Percentiles rank a stretch among this genome's conserved stretches.
phyloP scores from a whole-genome alignment of 495 filamentous ascomycete species.

The Xylaria acuta region DNA sequence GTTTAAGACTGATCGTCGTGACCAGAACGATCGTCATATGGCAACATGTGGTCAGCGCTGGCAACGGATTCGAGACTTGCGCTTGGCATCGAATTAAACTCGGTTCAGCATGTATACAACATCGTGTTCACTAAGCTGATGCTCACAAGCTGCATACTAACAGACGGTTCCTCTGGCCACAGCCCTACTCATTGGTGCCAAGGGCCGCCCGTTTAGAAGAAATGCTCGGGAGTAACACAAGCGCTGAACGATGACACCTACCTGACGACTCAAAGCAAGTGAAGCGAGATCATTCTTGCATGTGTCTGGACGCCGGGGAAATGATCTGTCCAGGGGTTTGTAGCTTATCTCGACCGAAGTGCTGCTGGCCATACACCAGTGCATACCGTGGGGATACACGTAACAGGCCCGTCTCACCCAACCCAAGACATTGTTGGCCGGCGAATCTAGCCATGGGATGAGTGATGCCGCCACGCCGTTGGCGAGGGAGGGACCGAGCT shows the following conservation, averaged over 20 bases:
- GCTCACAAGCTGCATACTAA: neutral
- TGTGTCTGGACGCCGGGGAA: neutral
- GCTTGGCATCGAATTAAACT: neutral
- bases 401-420: slow-evolving; percentile 4
- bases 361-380: slow-evolving; percentile 2
- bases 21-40: slow-evolving; percentile 1
- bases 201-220: neutral
- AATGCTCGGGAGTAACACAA: neutral
- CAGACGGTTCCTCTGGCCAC: neutral
- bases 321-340: slow-evolving; percentile 1
- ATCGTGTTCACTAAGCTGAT: neutral
- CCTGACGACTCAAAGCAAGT: neutral
- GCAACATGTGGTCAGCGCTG: neutral
- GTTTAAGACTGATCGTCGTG: slow-evolving; percentile 19
- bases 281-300: slow-evolving; percentile 7
- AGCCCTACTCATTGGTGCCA: neutral
- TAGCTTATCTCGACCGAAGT: slow-evolving; percentile 19
- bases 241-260: neutral
- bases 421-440: slow-evolving; percentile 22
- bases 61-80: neutral
- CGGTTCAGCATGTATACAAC: neutral
- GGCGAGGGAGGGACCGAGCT: slow-evolving; percentile 10
- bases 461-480: slow-evolving; percentile 17
- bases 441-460: slow-evolving; percentile 12
- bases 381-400: neutral